Conservation (phyloP, 129 eudicot genomes). For the Daucus carota region DNA sequence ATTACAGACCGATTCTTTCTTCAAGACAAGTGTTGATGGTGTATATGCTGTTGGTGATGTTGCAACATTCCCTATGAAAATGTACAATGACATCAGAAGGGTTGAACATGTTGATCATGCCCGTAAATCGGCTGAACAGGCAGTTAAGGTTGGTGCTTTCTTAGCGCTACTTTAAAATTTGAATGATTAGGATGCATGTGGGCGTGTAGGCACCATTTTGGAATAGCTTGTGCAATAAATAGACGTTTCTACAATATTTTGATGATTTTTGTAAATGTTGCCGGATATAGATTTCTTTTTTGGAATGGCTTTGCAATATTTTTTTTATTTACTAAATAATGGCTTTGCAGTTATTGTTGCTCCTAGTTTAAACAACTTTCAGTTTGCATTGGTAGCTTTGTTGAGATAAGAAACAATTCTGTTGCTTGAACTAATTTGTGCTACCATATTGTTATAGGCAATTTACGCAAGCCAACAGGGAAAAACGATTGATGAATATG, state of each 20-base stretch:
- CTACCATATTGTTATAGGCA: constrained; percentile 41
- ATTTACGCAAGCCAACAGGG: constrained; percentile 79
- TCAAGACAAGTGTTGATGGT: constrained; percentile 75
- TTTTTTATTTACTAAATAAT: no score
- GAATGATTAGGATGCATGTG: not conserved
- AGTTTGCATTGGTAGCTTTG: not conserved
- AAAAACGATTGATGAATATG: constrained; percentile 56
- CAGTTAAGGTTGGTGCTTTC: constrained; percentile 59
- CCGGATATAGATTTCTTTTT: not conserved
- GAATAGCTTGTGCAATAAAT: not conserved
- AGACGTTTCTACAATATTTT: not conserved
- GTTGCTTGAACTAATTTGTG: constrained; percentile 8
- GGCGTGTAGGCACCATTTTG: not conserved
- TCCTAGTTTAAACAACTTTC: not conserved
- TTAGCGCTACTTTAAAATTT: not conserved
- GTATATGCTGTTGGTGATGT: constrained; percentile 99
- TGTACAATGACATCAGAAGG: constrained; percentile 77
- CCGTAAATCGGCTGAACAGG: constrained; percentile 98
- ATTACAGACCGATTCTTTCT: constrained; percentile 87
- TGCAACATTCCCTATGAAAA: constrained; percentile 93
- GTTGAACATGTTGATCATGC: constrained; percentile 99
- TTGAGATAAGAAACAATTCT: not conserved
- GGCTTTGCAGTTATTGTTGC: not conserved
- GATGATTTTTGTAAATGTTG: not conserved
- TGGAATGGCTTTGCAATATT: not conserved